Evolutionary conservation across 2,329 filamentous ascomycete species (phyloP).

Genomic region (Mycogone perniciosa): DNA sequence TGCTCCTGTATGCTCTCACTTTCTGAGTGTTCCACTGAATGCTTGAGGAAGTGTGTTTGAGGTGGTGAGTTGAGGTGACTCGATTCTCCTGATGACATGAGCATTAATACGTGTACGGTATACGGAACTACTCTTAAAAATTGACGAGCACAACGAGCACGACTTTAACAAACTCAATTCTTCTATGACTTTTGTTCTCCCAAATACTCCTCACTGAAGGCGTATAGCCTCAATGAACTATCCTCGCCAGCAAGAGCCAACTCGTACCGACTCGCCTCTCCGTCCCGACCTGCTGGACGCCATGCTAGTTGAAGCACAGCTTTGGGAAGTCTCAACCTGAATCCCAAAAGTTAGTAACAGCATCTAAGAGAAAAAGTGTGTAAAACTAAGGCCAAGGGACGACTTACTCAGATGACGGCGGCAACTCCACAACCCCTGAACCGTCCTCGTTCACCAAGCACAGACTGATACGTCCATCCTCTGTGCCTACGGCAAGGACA

Average conservation of each 20-base stretch:
- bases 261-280: conserved; percentile 27
- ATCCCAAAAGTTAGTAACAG: conserved; percentile 12
- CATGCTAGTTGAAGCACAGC: conserved; percentile 63
- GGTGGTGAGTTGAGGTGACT: too few species aligned
- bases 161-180: not conserved
- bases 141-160: not conserved
- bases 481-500: conserved; percentile 52
- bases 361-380: not conserved
- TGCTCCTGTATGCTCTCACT: too few species aligned
- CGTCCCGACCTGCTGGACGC: conserved; percentile 44
- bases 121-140: not conserved
- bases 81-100: too few species aligned
- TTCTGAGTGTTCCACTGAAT: too few species aligned
- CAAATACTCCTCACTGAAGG: conserved; percentile 23
- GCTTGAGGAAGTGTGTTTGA: too few species aligned
- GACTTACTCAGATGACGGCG: conserved; percentile 36
- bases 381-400: not conserved
- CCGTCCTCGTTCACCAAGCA: conserved; percentile 34
- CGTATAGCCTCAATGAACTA: conserved; percentile 53
- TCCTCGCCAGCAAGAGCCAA: conserved; percentile 56
- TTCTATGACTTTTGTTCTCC: conserved; percentile 2
- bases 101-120: too few species aligned
- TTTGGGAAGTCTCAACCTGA: conserved; percentile 46
- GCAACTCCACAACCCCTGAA: conserved; percentile 32
- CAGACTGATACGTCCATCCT: conserved; percentile 44